Conservation (phyloP, 2,329 filamentous ascomycete genomes). For the Aspergillus pseudoglaucus region DNA sequence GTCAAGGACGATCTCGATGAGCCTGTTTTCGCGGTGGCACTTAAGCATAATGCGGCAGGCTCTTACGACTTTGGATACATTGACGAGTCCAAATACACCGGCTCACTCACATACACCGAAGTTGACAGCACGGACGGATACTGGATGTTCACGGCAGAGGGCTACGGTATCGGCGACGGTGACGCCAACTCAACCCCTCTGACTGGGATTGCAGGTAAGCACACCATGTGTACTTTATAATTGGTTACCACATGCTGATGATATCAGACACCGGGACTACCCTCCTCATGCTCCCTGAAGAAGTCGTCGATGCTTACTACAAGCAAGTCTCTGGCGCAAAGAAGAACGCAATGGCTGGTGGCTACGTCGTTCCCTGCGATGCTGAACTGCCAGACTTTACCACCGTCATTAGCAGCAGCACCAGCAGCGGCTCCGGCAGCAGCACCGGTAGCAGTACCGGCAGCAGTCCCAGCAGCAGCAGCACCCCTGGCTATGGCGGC, state of each 20-base stretch:
- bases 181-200: constrained; percentile 36
- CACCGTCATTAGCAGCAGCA: constrained; percentile 35
- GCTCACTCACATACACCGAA: constrained; percentile 49
- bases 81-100: constrained; percentile 53
- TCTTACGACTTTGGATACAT: constrained; percentile 56
- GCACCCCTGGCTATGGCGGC: neutral
- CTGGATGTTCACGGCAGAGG: constrained; percentile 56
- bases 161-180: constrained; percentile 49
- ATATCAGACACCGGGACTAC: constrained; percentile 60
- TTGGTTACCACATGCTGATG: constrained; percentile 1
- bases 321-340: constrained; percentile 47
- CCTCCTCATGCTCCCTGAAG: constrained; percentile 53
- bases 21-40: constrained; percentile 49
- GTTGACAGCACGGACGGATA: constrained; percentile 55
- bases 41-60: constrained; percentile 49
- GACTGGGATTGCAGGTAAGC: constrained; percentile 48
- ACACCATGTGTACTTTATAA: neutral
- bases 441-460: neutral
- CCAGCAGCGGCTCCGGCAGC: neutral
- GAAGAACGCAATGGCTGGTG: constrained; percentile 44
- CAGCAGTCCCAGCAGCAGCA: neutral
- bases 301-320: constrained; percentile 56
- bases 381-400: constrained; percentile 49
- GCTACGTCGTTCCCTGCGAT: constrained; percentile 51
- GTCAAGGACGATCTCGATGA: constrained; percentile 46